Base-by-base conservation (phyloP, 768 basidiomycete species). In the Suillus hirtellus region DNA sequence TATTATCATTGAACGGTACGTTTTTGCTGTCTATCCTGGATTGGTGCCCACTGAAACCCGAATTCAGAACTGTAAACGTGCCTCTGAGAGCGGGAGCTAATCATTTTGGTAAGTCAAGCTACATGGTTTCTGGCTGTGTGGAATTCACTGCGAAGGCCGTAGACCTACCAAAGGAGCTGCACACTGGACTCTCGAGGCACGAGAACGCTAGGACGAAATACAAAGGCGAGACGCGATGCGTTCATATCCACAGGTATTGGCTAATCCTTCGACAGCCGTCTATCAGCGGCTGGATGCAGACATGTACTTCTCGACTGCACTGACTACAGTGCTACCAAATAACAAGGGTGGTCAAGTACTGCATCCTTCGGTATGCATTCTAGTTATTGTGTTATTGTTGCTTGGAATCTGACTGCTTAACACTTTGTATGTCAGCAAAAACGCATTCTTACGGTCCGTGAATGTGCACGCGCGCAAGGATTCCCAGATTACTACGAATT, bases 401-500 rank as follows among this genome's bases (percentile, higher is more conserved):
- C 15, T 9, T n/a, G 24, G 27, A 35, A 34, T 2, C 60, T 50
- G 34, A 65, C n/a, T 53, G 59, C 35, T 10, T 47, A 0, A 31
- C 15, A 44, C 43, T 54, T 52, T 24, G 9, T 12, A 34, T 35
- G 17, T 47, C 67, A 92, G 87, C 89, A 92, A 88, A 86, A 85
- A 66, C 84, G 92, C 8, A 82, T 90, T 31, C 69, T 90, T 46
- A 87, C 80, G 4, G 82, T 91, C 15, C 79, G 84, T 38, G 90
- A 92, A 69, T 84, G 81, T 50, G 90, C 90, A 19, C 82, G 92
- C 27, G 84, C 87, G 0, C 92, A 93, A 75, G 92, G 92, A 0
- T 93, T 93, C 67, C 89, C 89, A 0, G 92, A 93, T 64, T 49
- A 76, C 43, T 91, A 89, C 65, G 65, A 80, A n/a, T 90, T 93